Percentiles rank a stretch among this genome's conserved stretches.
Evolutionary conservation across 148 eudicot species (phyloP).

Genomic region (Salicornia ramosissima): DNA sequence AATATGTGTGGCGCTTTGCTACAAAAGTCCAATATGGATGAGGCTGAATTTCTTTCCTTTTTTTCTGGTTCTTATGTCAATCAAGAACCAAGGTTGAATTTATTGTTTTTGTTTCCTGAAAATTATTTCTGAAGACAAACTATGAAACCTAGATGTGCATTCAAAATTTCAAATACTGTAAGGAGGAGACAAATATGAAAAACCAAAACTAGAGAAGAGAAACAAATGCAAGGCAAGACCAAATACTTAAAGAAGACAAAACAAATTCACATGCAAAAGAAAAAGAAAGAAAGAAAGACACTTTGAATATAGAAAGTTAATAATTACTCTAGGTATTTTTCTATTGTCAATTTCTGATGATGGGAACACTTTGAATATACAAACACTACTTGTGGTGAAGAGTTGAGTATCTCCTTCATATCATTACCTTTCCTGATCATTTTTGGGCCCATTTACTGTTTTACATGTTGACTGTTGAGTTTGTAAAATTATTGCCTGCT

Average conservation of each 20-base stretch:
- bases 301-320: not conserved
- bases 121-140: not conserved
- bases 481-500: not conserved
- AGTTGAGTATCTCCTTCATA: not conserved
- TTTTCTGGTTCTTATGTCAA: not conserved
- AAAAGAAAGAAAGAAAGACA: not conserved
- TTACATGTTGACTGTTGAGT: constrained; percentile 5
- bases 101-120: not conserved
- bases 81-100: not conserved
- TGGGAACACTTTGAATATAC: not conserved
- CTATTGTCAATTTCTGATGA: constrained; percentile 5
- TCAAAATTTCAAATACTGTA: no score
- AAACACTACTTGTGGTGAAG: not conserved
- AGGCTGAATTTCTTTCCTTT: not conserved
- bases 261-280: constrained; percentile 18
- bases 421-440: not conserved
- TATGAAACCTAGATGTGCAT: not conserved
- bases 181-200: not conserved
- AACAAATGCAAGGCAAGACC: not conserved
- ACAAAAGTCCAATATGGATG: not conserved
- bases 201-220: not conserved
- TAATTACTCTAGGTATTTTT: not conserved
- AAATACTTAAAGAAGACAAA: constrained; percentile 16
- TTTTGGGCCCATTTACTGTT: constrained; percentile 22
- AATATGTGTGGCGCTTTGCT: not conserved